Base-by-base conservation (phyloP, 2,329 filamentous ascomycete genomes). In the Epichloe aotearoae region DNA sequence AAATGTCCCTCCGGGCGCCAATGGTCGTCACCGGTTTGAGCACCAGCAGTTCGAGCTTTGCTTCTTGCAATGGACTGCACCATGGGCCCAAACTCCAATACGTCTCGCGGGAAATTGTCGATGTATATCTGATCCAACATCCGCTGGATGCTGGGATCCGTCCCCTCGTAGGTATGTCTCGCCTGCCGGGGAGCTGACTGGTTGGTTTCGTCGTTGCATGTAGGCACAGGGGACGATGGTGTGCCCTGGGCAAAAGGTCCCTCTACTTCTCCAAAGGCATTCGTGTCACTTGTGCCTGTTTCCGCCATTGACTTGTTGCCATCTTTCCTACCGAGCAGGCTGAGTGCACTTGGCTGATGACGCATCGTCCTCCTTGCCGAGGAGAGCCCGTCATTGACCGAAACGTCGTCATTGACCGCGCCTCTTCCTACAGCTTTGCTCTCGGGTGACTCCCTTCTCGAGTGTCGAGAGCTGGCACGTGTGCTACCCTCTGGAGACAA, bases 1-100 rank as follows among this genome's bases (percentile, higher is more conserved):
- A 97, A 74, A 48, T 82, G 83, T 2, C 93, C 90, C 50, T 83
- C 80, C 0, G 93, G 93, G 56, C 81, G 83, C 93, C 93, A 98
- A 2, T 65, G 62, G 15, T 62, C 80, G 36, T 83, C 64, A 5
- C 64, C 47, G 58, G 59, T 53, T 34, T 62, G 61, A 20, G 70
- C 68, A 26, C 30, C 73, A 34, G 76, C 73, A 36, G 72, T 75
- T 49, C 71, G 74, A 49, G 68, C 65, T 58, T 75, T 80, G 38
- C 72, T 71, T 38, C 76, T 69, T 44, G 79, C 80, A 4, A 85
- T 73, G 2, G 85, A 81, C 49, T 84, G 82, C 33, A 95, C 84
- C 60, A 84, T 76, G 0, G 90, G 90, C 0, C 93, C 93, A 64
- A 96, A 84, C 59, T 84, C 80, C 42, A 75, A 66, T 44, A 83